A percentile compares a stretch with the other conserved stretches of the same genome.
Conservation (phyloP, 1,139 yeast species). For the Hansenula sp. region DNA sequence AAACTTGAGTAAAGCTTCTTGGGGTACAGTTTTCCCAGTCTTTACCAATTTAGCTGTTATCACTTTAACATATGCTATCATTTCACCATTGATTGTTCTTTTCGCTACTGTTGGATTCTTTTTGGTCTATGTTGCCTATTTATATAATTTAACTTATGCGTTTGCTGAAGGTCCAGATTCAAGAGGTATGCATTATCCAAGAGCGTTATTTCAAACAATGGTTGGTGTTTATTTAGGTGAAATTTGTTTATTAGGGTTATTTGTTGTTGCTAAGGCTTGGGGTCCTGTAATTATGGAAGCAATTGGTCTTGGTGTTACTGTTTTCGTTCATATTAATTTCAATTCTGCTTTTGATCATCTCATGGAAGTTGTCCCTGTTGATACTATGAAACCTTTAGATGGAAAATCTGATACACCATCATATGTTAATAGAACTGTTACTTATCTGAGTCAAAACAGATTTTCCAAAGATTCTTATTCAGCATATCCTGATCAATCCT, state of each 20-base stretch:
- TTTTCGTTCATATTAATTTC: slow-evolving; percentile 59
- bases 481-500: slow-evolving; percentile 1
- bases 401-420: slow-evolving; percentile 66
- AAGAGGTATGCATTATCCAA: slow-evolving; percentile 83
- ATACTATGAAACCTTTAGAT: slow-evolving; percentile 61
- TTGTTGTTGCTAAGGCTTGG: slow-evolving; percentile 92
- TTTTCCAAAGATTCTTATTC: slow-evolving; percentile 7
- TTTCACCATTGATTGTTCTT: slow-evolving; percentile 71
- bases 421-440: slow-evolving; percentile 13
- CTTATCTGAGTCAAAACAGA: slow-evolving; percentile 1
- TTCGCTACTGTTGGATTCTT: slow-evolving; percentile 69
- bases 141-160: slow-evolving; percentile 77
- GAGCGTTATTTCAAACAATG: slow-evolving; percentile 83
- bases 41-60: slow-evolving; percentile 83
- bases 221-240: slow-evolving; percentile 87
- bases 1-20: slow-evolving; percentile 56
- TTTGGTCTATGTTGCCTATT: slow-evolving; percentile 70
- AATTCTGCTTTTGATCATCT: slow-evolving; percentile 62
- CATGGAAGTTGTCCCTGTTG: slow-evolving; percentile 54
- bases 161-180: slow-evolving; percentile 61
- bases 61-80: slow-evolving; percentile 71
- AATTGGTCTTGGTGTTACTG: slow-evolving; percentile 58
- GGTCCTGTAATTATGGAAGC: slow-evolving; percentile 83
- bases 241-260: slow-evolving; percentile 77
- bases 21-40: slow-evolving; percentile 90